Conservation (phyloP, 331 rosid species). For the Phaseolus coccineus region DNA sequence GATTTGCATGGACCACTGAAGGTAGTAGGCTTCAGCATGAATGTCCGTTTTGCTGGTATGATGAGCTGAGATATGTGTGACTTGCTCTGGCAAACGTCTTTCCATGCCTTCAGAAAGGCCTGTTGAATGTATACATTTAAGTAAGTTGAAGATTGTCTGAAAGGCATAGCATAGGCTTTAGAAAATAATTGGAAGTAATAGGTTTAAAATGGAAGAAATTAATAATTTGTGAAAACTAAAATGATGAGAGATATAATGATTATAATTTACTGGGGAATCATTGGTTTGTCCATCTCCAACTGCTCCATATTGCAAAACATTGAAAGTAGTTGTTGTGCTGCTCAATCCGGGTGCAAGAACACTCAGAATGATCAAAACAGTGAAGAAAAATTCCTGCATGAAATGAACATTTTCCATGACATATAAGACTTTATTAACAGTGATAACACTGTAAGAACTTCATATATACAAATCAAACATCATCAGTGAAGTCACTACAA, state of each 20-base stretch:
- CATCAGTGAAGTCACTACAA: background rate
- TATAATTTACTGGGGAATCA: conserved; percentile 63
- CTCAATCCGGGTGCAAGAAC: conserved; percentile 46
- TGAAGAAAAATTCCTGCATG: conserved; percentile 45
- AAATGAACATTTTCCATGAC: conserved; percentile 5
- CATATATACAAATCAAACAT: background rate
- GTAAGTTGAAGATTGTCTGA: conserved; percentile 3
- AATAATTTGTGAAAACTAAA: conserved; percentile 4
- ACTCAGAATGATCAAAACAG: conserved; percentile 40
- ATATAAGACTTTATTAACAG: background rate
- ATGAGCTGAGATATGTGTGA: conserved; percentile 37
- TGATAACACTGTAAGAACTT: background rate
- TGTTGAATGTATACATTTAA: conserved; percentile 35
- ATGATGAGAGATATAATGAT: background rate
- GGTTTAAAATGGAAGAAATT: background rate
- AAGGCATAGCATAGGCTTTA: background rate
- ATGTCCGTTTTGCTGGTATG: conserved; percentile 50
- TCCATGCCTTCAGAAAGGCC: conserved; percentile 61
- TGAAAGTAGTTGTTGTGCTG: conserved; percentile 48
- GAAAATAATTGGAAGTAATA: background rate
- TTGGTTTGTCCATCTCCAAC: conserved; percentile 67
- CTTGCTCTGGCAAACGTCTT: conserved; percentile 46
- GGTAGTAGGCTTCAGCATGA: conserved; percentile 49
- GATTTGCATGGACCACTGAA: conserved; percentile 62
- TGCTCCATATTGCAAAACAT: conserved; percentile 67